phyloP scores from a whole-genome alignment of 2,329 filamentous ascomycete species.

The Cadophora luteo-olivacea region DNA sequence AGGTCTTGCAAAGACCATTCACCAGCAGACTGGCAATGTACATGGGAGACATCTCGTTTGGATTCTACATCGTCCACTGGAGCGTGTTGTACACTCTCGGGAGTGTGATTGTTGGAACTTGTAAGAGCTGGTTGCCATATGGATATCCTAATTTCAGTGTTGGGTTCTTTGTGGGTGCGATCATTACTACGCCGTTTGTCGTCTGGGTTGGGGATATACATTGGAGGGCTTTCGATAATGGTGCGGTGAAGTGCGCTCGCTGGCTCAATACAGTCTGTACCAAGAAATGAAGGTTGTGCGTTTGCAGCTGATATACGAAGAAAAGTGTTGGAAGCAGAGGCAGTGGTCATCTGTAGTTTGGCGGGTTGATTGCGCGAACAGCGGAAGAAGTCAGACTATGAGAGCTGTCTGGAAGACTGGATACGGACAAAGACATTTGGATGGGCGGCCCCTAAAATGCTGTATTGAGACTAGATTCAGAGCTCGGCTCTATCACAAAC shows the following conservation, averaged over 20 bases:
- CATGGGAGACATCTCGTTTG: conserved; percentile 59
- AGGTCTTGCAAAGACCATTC: conserved; percentile 47
- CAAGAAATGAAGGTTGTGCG: background rate
- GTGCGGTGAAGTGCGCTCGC: conserved; percentile 19
- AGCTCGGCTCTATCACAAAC: too few species aligned
- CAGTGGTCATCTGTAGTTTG: too few species aligned
- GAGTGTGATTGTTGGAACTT: conserved; percentile 7
- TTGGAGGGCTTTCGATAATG: conserved; percentile 20
- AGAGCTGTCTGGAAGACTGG: too few species aligned
- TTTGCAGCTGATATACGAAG: background rate
- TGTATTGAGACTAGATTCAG: too few species aligned
- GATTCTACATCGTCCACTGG: conserved; percentile 60
- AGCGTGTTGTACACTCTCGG: conserved; percentile 19
- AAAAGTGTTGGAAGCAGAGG: too few species aligned
- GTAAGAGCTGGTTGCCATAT: conserved; percentile 7
- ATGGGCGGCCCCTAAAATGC: too few species aligned
- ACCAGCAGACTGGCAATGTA: conserved; percentile 56
- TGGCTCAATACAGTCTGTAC: conserved; percentile 14
- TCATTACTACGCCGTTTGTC: conserved; percentile 13
- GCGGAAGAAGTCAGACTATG: too few species aligned
- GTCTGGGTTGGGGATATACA: conserved; percentile 21
- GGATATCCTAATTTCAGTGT: conserved; percentile 10
- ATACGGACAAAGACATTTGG: too few species aligned
- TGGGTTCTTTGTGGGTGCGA: conserved; percentile 8
- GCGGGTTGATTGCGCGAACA: too few species aligned